Percentiles rank a stretch among this genome's conserved stretches.
These are phyloP conservation scores for Leptodontidium sp. DNA, from an alignment of 2,329 filamentous ascomycete species.

Conservation along the genomic window DNA sequence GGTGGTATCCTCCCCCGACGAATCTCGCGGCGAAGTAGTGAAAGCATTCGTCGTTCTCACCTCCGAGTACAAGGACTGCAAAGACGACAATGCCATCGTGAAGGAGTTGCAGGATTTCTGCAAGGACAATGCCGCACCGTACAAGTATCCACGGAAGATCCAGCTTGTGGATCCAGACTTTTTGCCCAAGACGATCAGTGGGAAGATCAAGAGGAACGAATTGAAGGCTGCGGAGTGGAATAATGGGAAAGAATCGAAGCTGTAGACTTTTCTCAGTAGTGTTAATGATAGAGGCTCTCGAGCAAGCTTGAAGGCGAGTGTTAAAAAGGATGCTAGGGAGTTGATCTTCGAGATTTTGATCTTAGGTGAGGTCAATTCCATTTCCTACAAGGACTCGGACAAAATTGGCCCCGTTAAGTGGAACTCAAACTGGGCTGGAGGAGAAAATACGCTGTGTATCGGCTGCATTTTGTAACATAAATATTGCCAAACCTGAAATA, in stretches of 20 bases:
- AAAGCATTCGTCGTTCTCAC: conserved; percentile 52
- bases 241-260: conserved; percentile 26
- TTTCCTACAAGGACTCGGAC: too few relatives aligned
- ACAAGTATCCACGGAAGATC: conserved; percentile 52
- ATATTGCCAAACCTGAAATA: too few relatives aligned
- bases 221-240: conserved; percentile 50
- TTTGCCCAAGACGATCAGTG: conserved; percentile 51
- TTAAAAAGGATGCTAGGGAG: too few relatives aligned
- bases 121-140: conserved; percentile 51
- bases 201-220: conserved; percentile 49
- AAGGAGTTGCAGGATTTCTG: conserved; percentile 52
- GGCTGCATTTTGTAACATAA: too few relatives aligned
- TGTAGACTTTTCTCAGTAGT: too few relatives aligned
- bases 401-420: too few relatives aligned
- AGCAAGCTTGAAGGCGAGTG: too few relatives aligned
- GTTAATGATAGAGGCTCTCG: too few relatives aligned
- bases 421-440: too few relatives aligned
- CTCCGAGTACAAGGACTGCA: conserved; percentile 30
- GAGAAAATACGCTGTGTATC: too few relatives aligned
- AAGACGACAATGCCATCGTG: conserved; percentile 34
- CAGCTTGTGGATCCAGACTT: conserved; percentile 50
- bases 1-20: conserved; percentile 51
- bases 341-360: too few relatives aligned
- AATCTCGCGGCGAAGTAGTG: conserved; percentile 50
- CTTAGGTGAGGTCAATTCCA: too few relatives aligned